These are phyloP conservation scores for Phytophthora capsici DNA, from an alignment of 352 stramenopile species.

Conservation along the genomic window DNA sequence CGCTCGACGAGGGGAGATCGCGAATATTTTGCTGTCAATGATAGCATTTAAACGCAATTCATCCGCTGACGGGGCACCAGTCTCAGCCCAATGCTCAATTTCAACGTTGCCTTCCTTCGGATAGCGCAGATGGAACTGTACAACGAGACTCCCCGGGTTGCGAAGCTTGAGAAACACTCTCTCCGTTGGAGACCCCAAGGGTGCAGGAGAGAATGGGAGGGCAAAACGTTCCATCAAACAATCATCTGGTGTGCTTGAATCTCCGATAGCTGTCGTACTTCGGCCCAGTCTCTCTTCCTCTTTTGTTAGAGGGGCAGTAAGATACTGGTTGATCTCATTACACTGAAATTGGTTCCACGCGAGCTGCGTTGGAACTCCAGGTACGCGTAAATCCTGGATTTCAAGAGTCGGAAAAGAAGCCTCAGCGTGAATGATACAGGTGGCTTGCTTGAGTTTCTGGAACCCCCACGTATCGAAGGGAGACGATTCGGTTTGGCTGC, in stretches of 20 bases:
- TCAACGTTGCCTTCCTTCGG: slow-evolving; percentile 93
- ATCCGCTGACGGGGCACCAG: slow-evolving; percentile 82
- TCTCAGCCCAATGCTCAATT: slow-evolving; percentile 94
- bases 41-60: slow-evolving; percentile 80
- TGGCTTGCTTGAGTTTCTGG: slow-evolving; percentile 33
- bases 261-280: slow-evolving; percentile 34
- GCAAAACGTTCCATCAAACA: slow-evolving; percentile 52
- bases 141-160: slow-evolving; percentile 89
- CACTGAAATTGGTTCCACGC: slow-evolving; percentile 82
- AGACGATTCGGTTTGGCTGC: slow-evolving; percentile 18
- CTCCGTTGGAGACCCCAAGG: slow-evolving; percentile 57
- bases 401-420: slow-evolving; percentile 89
- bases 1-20: slow-evolving; percentile 56
- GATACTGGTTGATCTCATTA: slow-evolving; percentile 73
- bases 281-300: slow-evolving; percentile 29
- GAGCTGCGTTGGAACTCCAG: slow-evolving; percentile 52
- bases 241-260: slow-evolving; percentile 17
- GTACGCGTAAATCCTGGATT: slow-evolving; percentile 83
- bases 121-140: slow-evolving; percentile 86
- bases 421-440: slow-evolving; percentile 64
- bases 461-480: slow-evolving; percentile 35
- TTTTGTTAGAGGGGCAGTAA: slow-evolving; percentile 55
- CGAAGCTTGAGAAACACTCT: slow-evolving; percentile 78
- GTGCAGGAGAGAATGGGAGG: slow-evolving; percentile 82
- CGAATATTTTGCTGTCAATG: slow-evolving; percentile 82